Percentiles rank a stretch among this genome's conserved stretches.
Conservation (phyloP, 768 basidiomycete species). For the Postia placenta region DNA sequence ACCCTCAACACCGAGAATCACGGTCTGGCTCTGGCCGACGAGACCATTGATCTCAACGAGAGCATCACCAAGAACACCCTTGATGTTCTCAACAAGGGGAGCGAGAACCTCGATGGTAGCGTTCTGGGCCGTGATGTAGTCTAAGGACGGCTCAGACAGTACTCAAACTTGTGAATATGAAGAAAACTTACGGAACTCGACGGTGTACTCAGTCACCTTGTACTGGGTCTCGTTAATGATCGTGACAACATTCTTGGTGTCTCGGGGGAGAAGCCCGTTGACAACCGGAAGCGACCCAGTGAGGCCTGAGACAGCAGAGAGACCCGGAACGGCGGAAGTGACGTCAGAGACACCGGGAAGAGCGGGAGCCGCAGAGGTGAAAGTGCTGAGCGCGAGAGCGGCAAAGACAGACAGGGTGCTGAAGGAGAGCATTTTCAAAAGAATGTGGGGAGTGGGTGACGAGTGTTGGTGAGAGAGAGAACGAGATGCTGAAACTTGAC, state of each 20-base stretch:
- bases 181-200: slow-evolving; percentile 24
- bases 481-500: slow-evolving; percentile 6
- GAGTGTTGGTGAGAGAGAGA: slow-evolving; percentile 3
- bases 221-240: slow-evolving; percentile 20
- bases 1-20: slow-evolving; percentile 23
- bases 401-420: slow-evolving; percentile 22
- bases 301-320: slow-evolving; percentile 2
- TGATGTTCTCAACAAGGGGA: slow-evolving; percentile 19
- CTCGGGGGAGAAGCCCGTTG: slow-evolving; percentile 12
- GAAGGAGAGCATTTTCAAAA: slow-evolving; percentile 31
- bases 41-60: slow-evolving; percentile 22
- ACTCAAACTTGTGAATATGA: not conserved
- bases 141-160: slow-evolving; percentile 12
- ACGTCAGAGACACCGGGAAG: slow-evolving; percentile 1
- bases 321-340: not conserved
- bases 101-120: slow-evolving; percentile 18
- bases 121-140: slow-evolving; percentile 18
- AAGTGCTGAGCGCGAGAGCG: slow-evolving; percentile 18
- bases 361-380: slow-evolving; percentile 14
- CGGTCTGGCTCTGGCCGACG: slow-evolving; percentile 14
- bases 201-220: slow-evolving; percentile 12
- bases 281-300: slow-evolving; percentile 6
- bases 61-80: slow-evolving; percentile 17
- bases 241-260: slow-evolving; percentile 17
- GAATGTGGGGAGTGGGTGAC: slow-evolving; percentile 8